Evolutionary conservation across 768 basidiomycete genomes (phyloP).

Genomic region (Mycena rebaudengoi): DNA sequence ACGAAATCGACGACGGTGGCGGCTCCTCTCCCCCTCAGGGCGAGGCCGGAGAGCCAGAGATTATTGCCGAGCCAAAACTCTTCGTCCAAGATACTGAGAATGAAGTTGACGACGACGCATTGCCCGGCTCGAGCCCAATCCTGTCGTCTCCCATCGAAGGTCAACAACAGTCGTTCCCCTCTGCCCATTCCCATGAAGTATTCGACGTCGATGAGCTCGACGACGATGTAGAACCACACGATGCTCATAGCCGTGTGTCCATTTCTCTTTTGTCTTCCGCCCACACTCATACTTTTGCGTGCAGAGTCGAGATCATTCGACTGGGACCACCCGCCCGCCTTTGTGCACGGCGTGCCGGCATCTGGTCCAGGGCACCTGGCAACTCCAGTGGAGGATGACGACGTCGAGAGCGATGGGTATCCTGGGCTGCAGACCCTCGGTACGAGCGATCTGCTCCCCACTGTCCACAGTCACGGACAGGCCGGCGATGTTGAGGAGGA

Average conservation of each 20-base stretch:
- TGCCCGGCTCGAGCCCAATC: constrained; percentile 16
- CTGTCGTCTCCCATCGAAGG: constrained; percentile 20
- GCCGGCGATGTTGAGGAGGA: background rate
- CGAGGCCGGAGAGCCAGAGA: constrained; percentile 23
- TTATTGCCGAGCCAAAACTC: constrained; percentile 16
- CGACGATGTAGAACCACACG: background rate
- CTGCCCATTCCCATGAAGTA: background rate
- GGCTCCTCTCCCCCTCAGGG: background rate
- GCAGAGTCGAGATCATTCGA: constrained; percentile 11
- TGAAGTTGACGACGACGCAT: constrained; percentile 15
- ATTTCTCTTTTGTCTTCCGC: background rate
- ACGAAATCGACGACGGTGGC: constrained; percentile 11
- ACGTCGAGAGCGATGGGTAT: constrained; percentile 11
- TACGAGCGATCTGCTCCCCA: constrained; percentile 20
- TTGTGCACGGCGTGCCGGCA: constrained; percentile 1
- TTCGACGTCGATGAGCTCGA: constrained; percentile 8
- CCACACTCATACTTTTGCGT: background rate
- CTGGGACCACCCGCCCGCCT: constrained; percentile 21
- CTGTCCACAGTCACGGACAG: background rate
- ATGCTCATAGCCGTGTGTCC: background rate
- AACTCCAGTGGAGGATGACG: constrained; percentile 3
- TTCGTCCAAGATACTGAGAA: too few species aligned
- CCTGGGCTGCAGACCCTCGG: background rate
- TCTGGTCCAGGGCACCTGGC: constrained; percentile 13
- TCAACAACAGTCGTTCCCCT: constrained; percentile 1